These are phyloP conservation scores for Cyclotella baltica DNA, from an alignment of 108 stramenopile genomes.

Conservation along the genomic window DNA sequence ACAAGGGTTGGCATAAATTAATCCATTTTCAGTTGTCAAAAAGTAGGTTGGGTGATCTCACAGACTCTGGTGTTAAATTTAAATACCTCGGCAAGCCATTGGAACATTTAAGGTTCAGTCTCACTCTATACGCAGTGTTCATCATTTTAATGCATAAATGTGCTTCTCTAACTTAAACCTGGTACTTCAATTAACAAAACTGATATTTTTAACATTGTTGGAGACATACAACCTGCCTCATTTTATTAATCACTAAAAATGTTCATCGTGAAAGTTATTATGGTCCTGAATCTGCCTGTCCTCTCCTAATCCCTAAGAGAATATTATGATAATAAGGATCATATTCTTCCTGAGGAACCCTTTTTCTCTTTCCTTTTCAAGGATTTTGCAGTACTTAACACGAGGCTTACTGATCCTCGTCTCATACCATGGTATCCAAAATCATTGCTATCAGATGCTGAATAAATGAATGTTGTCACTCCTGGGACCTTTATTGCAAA, in stretches of 20 bases:
- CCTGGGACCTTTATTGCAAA: conserved; percentile 39
- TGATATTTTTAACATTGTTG: too few relatives aligned
- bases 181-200: too few relatives aligned
- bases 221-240: too few relatives aligned
- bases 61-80: too few relatives aligned
- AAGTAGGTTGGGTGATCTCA: not conserved
- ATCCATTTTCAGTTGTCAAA: not conserved
- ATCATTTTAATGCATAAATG: too few relatives aligned
- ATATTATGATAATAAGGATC: not conserved
- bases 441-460: conserved; percentile 48
- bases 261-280: too few relatives aligned
- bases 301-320: not conserved
- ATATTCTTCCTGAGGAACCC: not conserved
- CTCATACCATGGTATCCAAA: conserved; percentile 49
- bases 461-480: conserved; percentile 56
- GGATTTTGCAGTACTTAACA: not conserved
- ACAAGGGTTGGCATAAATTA: not conserved
- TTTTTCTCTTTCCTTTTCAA: not conserved
- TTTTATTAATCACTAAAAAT: too few relatives aligned
- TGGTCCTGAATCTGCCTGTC: too few relatives aligned
- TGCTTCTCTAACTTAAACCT: too few relatives aligned
- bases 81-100: too few relatives aligned
- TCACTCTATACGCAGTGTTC: too few relatives aligned
- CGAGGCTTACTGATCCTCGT: conserved; percentile 32
- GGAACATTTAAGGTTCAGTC: too few relatives aligned